Conservation (phyloP, 352 stramenopile genomes). For the Phytophthora kernoviae region DNA sequence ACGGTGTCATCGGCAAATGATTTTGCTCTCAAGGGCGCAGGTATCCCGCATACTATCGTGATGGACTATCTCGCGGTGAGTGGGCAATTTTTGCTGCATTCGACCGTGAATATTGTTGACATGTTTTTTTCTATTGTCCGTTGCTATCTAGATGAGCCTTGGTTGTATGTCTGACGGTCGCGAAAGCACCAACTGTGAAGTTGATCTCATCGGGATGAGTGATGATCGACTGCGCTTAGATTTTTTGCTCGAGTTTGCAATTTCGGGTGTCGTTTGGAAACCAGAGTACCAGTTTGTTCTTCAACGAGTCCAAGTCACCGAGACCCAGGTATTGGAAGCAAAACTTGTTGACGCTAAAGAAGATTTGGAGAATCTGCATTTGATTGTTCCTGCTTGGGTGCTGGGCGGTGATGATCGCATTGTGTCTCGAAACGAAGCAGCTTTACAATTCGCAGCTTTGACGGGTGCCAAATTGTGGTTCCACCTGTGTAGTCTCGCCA, state of each 20-base stretch:
- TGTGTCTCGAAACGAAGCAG: slow-evolving; percentile 6
- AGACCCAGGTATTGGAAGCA: slow-evolving; percentile 31
- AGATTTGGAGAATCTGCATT: slow-evolving; percentile 27
- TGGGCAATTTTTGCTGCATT: background rate
- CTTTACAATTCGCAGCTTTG: slow-evolving; percentile 21
- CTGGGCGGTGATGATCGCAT: background rate
- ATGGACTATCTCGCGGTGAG: slow-evolving; percentile 34
- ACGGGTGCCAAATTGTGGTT: slow-evolving; percentile 24
- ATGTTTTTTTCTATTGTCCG: background rate
- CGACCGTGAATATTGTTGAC: background rate
- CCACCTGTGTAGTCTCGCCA: slow-evolving; percentile 18
- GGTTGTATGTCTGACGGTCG: slow-evolving; percentile 1
- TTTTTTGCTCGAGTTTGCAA: slow-evolving; percentile 30
- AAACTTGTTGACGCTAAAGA: slow-evolving; percentile 33
- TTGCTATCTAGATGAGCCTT: slow-evolving; percentile 18
- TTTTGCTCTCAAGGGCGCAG: slow-evolving; percentile 29
- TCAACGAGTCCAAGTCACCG: slow-evolving; percentile 27
- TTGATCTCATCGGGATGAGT: slow-evolving; percentile 30
- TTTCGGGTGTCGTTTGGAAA: slow-evolving; percentile 29
- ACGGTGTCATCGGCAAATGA: slow-evolving; percentile 29
- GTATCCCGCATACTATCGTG: slow-evolving; percentile 30
- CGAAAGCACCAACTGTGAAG: slow-evolving; percentile 14
- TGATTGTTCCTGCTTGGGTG: slow-evolving; percentile 29
- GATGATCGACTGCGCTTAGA: slow-evolving; percentile 29
- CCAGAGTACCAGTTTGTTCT: slow-evolving; percentile 38